Evolutionary conservation across 2,329 filamentous ascomycete species (phyloP), one percentile per base, ranked within the genome.

Genomic region (Grosmannia penicillata): DNA sequence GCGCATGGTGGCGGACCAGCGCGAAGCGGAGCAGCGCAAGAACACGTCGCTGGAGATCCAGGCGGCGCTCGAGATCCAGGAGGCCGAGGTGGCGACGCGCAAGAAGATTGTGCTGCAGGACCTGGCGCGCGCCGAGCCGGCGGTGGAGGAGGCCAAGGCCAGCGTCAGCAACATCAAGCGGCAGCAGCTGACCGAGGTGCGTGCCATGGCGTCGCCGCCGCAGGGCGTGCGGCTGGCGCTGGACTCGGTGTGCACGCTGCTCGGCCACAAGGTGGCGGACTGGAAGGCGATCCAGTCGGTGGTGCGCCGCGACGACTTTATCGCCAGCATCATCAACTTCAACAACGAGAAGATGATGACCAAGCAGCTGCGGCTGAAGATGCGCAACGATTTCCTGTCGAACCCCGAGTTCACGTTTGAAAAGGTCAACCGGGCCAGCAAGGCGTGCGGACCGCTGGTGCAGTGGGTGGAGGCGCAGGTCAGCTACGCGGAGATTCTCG

Each of bases 91-190:
- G 31, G 82, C 85, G 4, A 67, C 72, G 48, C 79, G 91, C 47
- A 81, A 75, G 56, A 78, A 89, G 57, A 77, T 93, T 40, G 93
- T 96, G 26, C 61, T 93, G 49, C 71, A 76, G 49, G 91, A 98
- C 62, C 67, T 98, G 42, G 89, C 85, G 23, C 80, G 76, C 54
- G 91, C 91, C 13, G 89, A 96, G 55, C 91, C 91, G 8, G 91
- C 91, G 35, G 91, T 98, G 39, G 63, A 82, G 45, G 86, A 93
- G 58, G 91, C 91, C 35, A 84, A 91, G 63, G 84, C 86, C 56
- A 95, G 87, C 61, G 93, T 98, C 58, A 91, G 83, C 65, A 95
- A 93, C 66, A 98, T 98, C 66, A 98, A 96, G 67, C 78, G 82
- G 54, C 86, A 94, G 56, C 91, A 98, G 58, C 70, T 98, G 47